Base-by-base conservation (phyloP, 257 asterid genomes). In the Nicotiana attenuata region DNA sequence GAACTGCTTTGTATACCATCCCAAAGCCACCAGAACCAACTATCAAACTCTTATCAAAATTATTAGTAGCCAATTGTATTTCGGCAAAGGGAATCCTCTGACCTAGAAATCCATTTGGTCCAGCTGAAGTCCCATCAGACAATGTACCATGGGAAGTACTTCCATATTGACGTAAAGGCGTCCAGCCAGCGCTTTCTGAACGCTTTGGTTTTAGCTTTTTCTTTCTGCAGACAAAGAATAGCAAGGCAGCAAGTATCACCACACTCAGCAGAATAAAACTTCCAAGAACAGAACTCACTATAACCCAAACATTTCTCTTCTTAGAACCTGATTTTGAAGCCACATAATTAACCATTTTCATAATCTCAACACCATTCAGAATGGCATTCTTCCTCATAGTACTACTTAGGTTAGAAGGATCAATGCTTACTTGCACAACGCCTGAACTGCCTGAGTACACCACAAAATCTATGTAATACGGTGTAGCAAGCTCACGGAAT, bases 1-100 rank as follows among this genome's bases (percentile, higher is more conserved):
- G 89, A n/a, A 84, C 82, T 20, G 89, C 97, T 85, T 90, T 91
- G 83, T 86, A 92, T 29, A 92, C 97, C 83, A 82, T 81, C 29
- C 97, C 97, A 57, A 92, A 92, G 24, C 97, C 97, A 64, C 97
- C 97, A 9, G 92, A 86, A 53, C 97, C 97, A 8, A 92, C 76
- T 24, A 91, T 45, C 75, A 92, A 85, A 73, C 55, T 87, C 88
- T 89, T 89, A 88, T 92, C 89, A 15, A 92, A 93, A 65, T 90
- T 88, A 38, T 89, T 88, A 1, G 97, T 91, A 20, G 96, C 96
- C n/a, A 35, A 33, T 63, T 90, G 91, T 13, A 93, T 80, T 68
- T 93, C 97, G 7, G 82, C 81, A 57, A 91, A 89, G 0, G 93
- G 96, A 67, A 93, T 90, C 83, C 89, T 93, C 73, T 90, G 13